phyloP scores from a whole-genome alignment of 306 rosid genomes.

The Quercus alba region DNA sequence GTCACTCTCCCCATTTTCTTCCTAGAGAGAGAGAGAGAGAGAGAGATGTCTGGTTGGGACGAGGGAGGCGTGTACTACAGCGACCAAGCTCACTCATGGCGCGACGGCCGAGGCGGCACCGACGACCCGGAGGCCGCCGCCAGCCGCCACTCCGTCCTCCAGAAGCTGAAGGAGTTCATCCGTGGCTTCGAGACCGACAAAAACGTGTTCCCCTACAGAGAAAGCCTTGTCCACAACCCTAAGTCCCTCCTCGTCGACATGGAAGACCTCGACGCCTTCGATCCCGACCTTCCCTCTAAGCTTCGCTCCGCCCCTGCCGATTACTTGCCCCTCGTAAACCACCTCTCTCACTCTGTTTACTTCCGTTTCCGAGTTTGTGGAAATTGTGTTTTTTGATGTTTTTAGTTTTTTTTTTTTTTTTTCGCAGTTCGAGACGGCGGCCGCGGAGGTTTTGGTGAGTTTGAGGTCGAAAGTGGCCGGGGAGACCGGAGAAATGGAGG shows the following conservation, averaged over 20 bases:
- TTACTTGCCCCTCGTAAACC: conserved; percentile 63
- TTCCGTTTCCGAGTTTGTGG: not conserved
- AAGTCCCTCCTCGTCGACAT: conserved; percentile 60
- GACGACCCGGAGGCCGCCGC: conserved; percentile 36
- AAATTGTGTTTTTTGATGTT: not conserved
- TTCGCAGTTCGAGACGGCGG: conserved; percentile 86
- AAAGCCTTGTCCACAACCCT: conserved; percentile 70
- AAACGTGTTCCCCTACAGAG: conserved; percentile 77
- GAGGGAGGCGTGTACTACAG: conserved; percentile 95
- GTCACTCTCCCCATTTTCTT: not conserved
- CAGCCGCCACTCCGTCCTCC: conserved; percentile 67
- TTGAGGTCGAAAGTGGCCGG: conserved; percentile 81
- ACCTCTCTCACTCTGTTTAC: not conserved
- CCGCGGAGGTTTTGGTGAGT: conserved; percentile 82
- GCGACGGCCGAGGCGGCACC: conserved; percentile 42
- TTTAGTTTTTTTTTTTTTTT: not conserved
- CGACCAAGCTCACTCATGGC: conserved; percentile 91
- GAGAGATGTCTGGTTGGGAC: conserved; percentile 95
- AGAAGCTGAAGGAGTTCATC: conserved; percentile 89
- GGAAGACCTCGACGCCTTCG: conserved; percentile 79
- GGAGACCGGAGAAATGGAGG: conserved; percentile 86
- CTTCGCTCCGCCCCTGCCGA: conserved; percentile 85
- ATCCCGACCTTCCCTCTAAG: conserved; percentile 68
- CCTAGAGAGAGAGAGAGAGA: conserved; percentile 2
- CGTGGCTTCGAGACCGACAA: conserved; percentile 71